These are phyloP conservation scores for Kluyveromyces aestuarii DNA, from an alignment of 805 yeast species.

Conservation along the genomic window DNA sequence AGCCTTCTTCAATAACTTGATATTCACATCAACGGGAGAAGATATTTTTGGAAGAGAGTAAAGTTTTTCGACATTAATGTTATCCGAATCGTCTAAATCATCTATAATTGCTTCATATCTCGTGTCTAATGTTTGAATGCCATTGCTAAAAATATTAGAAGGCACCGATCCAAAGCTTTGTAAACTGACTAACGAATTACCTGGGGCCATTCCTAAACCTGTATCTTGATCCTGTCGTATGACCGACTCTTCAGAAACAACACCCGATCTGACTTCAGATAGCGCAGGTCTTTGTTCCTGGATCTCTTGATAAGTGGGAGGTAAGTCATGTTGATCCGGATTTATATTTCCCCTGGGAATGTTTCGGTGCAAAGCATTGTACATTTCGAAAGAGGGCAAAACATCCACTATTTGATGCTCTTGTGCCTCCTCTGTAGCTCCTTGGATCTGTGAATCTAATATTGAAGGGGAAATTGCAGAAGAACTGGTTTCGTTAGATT, in stretches of 20 bases:
- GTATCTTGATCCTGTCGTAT: neutral
- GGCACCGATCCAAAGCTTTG: neutral
- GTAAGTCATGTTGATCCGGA: slow-evolving; percentile 24
- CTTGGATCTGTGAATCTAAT: slow-evolving; percentile 5
- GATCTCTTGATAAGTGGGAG: slow-evolving; percentile 28
- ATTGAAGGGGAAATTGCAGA: neutral
- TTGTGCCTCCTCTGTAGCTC: neutral
- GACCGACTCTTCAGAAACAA: neutral
- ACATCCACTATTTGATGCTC: slow-evolving; percentile 37
- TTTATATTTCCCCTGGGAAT: slow-evolving; percentile 33
- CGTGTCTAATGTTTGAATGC: slow-evolving; percentile 5
- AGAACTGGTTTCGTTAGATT: neutral
- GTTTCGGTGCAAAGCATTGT: slow-evolving; percentile 37
- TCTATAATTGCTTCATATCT: slow-evolving; percentile 19
- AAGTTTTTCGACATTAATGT: slow-evolving; percentile 42
- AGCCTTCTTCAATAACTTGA: slow-evolving; percentile 42
- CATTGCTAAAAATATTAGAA: neutral
- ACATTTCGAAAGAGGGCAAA: slow-evolving; percentile 63
- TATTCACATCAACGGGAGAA: slow-evolving; percentile 40
- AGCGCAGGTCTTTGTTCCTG: slow-evolving; percentile 2
- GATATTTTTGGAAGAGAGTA: slow-evolving; percentile 38
- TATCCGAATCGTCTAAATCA: slow-evolving; percentile 31
- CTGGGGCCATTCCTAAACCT: neutral
- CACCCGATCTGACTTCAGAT: neutral
- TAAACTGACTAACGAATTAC: neutral